Conservation (phyloP, 192 early-diverging fungal species). For the Linnemannia schmuckeri region DNA sequence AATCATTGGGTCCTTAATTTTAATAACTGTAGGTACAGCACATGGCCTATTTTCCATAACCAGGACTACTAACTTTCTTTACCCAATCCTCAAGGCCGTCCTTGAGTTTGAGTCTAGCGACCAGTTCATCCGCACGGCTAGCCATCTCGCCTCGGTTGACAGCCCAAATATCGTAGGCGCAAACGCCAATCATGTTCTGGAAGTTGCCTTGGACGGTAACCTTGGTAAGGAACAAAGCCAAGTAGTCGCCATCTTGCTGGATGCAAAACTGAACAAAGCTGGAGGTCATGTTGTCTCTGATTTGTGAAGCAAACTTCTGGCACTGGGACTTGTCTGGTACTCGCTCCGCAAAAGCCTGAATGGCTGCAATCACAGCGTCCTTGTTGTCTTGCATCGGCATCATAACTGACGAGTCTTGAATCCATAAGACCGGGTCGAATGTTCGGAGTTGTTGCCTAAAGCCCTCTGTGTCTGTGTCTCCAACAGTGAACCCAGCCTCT, state of each 20-base stretch:
- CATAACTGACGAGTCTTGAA: background rate
- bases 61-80: background rate
- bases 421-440: background rate
- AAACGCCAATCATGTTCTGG: constrained; percentile 4
- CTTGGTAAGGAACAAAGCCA: constrained; percentile 16
- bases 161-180: constrained; percentile 6
- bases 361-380: background rate
- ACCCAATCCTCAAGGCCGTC: constrained; percentile 5
- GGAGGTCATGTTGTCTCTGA: background rate
- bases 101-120: background rate
- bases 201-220: background rate
- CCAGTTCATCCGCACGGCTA: constrained; percentile 4
- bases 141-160: constrained; percentile 12
- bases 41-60: background rate
- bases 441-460: background rate
- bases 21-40: no score
- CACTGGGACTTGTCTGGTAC: constrained; percentile 7
- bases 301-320: background rate
- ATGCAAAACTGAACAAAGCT: constrained; percentile 3
- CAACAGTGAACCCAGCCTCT: background rate
- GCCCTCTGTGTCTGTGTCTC: background rate
- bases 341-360: background rate
- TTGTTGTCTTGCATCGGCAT: background rate
- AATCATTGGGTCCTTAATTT: no score
- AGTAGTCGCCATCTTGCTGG: constrained; percentile 10